These are phyloP conservation scores for Filobasidium wieringae DNA, from an alignment of 768 basidiomycete species.

Conservation along the genomic window DNA sequence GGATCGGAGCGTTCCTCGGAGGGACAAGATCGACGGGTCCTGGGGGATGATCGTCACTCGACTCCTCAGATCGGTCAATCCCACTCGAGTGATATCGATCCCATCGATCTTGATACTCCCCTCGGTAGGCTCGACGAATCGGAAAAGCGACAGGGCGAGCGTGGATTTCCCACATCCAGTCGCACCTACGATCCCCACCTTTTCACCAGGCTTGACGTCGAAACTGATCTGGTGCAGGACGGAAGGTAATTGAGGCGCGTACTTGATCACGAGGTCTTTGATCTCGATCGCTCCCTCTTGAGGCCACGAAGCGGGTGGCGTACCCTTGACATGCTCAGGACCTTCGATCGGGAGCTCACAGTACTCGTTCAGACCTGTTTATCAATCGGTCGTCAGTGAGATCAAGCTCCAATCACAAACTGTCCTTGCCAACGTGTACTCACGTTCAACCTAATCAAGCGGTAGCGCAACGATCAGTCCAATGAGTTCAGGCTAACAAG, in stretches of 20 bases:
- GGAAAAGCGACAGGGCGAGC: conserved; percentile 67
- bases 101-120: conserved; percentile 65
- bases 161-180: conserved; percentile 36
- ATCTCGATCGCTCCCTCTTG: conserved; percentile 44
- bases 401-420: too few relatives aligned
- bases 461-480: too few relatives aligned
- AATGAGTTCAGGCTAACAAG: too few relatives aligned
- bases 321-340: conserved; percentile 71
- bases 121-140: conserved; percentile 73
- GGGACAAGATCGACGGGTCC: conserved; percentile 78
- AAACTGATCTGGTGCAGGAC: conserved; percentile 73
- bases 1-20: conserved; percentile 66
- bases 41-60: conserved; percentile 52
- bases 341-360: conserved; percentile 45
- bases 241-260: conserved; percentile 65
- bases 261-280: conserved; percentile 26
- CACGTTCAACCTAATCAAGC: too few relatives aligned
- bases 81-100: conserved; percentile 66
- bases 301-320: conserved; percentile 74
- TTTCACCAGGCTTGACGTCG: conserved; percentile 59
- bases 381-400: too few relatives aligned
- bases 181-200: conserved; percentile 47
- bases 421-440: too few relatives aligned
- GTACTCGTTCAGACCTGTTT: conserved; percentile 47
- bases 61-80: conserved; percentile 67